Base-by-base conservation (phyloP, 345 rosid genomes). In the Syzygium grande region DNA sequence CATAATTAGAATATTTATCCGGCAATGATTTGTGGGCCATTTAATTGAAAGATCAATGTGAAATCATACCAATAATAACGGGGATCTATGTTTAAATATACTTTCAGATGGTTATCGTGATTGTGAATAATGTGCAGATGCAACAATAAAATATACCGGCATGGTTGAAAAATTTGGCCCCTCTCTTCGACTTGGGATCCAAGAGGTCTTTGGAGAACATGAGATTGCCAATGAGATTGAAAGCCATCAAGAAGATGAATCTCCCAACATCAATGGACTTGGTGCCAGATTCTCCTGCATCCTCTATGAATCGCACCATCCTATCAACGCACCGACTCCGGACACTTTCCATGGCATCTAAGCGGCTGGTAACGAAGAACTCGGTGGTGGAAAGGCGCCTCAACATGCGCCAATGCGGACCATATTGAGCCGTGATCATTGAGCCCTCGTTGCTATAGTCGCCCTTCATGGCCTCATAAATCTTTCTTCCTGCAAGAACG, bases 391-490 rank as follows among this genome's bases (percentile, higher is more conserved):
- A 91, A 1, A 97, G 87, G 16, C 99, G 92, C 83, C 98, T 88
- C 19, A 95, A 56, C 94, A 95, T 92, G 27, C 97, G 91, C 98
- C 99, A 97, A 51, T 95, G 93, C 0, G 95, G 86, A 17, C 99
- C 99, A 49, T 95, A 97, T 85, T 95, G 98, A 51, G 98, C 87
- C 4, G 97, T 97, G 86, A 97, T 94, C 3, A 95, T 86, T 2
- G 97, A 95, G 9, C 97, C 96, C 27, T 94, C 95, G 14, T 90
- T 88, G 9, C 97, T 92, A 30, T 89, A 23, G 7, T 90, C 84
- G 16, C 94, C 96, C 90, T 92, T 97, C 94, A 97, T 97, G 34
- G 97, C 91, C 90, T 95, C 98, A 54, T 97, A 97, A 11, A 97
- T 93, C 89, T 94, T 95, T 54, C 99, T 88, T 3, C 99, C 98